These are phyloP conservation scores for Candida nonsorbophila DNA, from an alignment of 805 yeast genomes.

Conservation along the genomic window DNA sequence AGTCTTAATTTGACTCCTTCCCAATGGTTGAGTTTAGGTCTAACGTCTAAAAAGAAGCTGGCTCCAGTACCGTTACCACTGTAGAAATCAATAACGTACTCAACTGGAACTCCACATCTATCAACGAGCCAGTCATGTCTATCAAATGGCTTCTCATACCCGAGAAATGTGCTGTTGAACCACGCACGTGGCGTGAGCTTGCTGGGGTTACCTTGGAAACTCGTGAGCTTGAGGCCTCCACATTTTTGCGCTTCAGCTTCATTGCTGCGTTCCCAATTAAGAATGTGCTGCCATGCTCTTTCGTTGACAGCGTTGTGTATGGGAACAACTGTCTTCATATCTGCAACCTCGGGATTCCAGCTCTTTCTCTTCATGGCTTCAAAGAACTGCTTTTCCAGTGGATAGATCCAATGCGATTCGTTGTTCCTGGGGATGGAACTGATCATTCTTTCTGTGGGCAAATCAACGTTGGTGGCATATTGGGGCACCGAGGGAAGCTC, in stretches of 20 bases:
- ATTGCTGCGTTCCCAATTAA: conserved; percentile 69
- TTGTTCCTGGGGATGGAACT: conserved; percentile 79
- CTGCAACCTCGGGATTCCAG: conserved; percentile 76
- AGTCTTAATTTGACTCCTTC: conserved; percentile 79
- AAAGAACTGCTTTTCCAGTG: conserved; percentile 90
- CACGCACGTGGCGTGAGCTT: conserved; percentile 85
- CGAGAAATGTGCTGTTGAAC: conserved; percentile 57
- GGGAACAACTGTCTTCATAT: conserved; percentile 89
- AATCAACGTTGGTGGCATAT: conserved; percentile 20
- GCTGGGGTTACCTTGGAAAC: conserved; percentile 84
- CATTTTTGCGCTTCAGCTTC: conserved; percentile 50
- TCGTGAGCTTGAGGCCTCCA: conserved; percentile 80
- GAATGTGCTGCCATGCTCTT: conserved; percentile 81
- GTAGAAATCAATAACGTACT: conserved; percentile 92
- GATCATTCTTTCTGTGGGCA: conserved; percentile 72
- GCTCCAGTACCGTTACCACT: conserved; percentile 42
- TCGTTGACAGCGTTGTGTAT: conserved; percentile 93
- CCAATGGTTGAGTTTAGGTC: conserved; percentile 80
- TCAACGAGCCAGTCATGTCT: conserved; percentile 93
- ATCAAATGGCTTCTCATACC: conserved; percentile 81
- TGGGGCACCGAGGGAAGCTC: conserved; percentile 24
- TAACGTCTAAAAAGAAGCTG: conserved; percentile 76
- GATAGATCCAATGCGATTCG: conserved; percentile 82
- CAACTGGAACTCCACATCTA: conserved; percentile 78
- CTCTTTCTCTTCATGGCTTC: conserved; percentile 91